Conservation (phyloP, 2,329 filamentous ascomycete species). For the Cladosporium phlei region DNA sequence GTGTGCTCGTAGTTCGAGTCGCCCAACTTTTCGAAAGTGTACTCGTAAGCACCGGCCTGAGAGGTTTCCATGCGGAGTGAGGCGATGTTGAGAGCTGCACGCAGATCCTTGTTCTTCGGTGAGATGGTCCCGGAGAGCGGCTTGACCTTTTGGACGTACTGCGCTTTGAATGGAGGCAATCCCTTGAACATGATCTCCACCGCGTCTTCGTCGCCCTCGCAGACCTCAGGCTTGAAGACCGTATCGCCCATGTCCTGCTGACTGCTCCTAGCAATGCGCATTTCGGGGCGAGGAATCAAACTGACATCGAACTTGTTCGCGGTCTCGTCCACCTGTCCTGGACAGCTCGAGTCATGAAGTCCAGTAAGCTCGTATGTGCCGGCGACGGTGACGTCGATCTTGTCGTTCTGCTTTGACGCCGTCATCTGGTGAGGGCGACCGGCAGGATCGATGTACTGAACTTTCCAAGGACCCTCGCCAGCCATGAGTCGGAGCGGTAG, state of each 20-base stretch:
- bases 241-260: constrained; percentile 59
- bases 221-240: constrained; percentile 74
- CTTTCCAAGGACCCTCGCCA: constrained; percentile 77
- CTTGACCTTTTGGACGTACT: constrained; percentile 75
- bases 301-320: constrained; percentile 73
- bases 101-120: constrained; percentile 63
- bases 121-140: constrained; percentile 61
- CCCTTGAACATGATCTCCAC: constrained; percentile 77
- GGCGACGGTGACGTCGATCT: constrained; percentile 23
- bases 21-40: constrained; percentile 75
- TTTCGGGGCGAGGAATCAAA: constrained; percentile 77
- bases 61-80: constrained; percentile 81
- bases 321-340: constrained; percentile 69
- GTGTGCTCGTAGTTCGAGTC: constrained; percentile 83
- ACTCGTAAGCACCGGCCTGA: constrained; percentile 77
- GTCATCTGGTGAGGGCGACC: constrained; percentile 36
- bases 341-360: constrained; percentile 74
- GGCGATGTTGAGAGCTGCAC: constrained; percentile 69
- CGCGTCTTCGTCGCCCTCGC: constrained; percentile 88
- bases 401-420: constrained; percentile 32
- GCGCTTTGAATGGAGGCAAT: constrained; percentile 72
- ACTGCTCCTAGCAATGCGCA: constrained; percentile 57
- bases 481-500: constrained; percentile 74
- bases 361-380: constrained; percentile 77
- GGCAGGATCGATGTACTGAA: constrained; percentile 59